Evolutionary conservation across 1,284 basidiomycete species (phyloP).

Genomic region (Trametes versicolor): DNA sequence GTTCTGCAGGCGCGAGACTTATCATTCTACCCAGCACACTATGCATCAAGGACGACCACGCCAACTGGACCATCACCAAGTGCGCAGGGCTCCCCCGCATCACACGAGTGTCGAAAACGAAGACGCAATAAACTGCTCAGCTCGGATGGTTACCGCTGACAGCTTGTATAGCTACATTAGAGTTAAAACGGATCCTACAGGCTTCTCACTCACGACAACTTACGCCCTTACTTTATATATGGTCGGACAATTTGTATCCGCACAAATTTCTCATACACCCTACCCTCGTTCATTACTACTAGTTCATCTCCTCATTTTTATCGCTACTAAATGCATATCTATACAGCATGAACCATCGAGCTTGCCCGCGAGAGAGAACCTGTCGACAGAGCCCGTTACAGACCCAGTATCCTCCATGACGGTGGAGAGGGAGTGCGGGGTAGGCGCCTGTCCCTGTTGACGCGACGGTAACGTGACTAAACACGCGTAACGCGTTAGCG

Average conservation of each 20-base stretch:
- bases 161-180: background rate
- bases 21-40: slow-evolving; percentile 51
- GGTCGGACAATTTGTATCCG: background rate
- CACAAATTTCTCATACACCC: background rate
- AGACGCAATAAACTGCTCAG: slow-evolving; percentile 27
- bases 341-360: too few relatives aligned
- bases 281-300: background rate
- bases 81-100: slow-evolving; percentile 55
- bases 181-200: background rate
- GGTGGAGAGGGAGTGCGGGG: background rate
- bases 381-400: too few relatives aligned
- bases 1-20: background rate
- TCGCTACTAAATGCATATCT: too few relatives aligned
- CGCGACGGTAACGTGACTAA: slow-evolving; percentile 19
- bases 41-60: slow-evolving; percentile 66
- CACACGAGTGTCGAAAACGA: slow-evolving; percentile 36
- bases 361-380: too few relatives aligned
- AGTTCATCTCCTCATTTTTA: too few relatives aligned
- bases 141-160: background rate
- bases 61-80: slow-evolving; percentile 55
- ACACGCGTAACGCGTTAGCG: slow-evolving; percentile 24
- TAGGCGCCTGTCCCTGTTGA: background rate
- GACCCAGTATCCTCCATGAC: too few relatives aligned
- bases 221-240: background rate
- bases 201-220: slow-evolving; percentile 1